A percentile compares a stretch with the other conserved stretches of the same genome.
phyloP scores from a whole-genome alignment of 73 alveolate species.

The Paramecium sexaurelia region DNA sequence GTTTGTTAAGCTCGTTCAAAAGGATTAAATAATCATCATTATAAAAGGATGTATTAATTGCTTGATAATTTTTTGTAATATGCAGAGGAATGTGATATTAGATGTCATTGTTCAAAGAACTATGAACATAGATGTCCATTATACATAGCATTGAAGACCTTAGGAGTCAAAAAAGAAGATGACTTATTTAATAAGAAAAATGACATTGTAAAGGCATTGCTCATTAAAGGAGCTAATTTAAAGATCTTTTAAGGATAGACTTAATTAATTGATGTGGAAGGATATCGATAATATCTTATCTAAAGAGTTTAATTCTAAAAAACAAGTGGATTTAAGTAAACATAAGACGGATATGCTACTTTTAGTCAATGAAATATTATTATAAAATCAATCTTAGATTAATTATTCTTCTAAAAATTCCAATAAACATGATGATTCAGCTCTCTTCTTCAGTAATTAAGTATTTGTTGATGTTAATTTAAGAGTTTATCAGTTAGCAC shows the following conservation, averaged over 20 bases:
- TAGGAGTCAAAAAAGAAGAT: neutral
- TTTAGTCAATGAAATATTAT: constrained; percentile 32
- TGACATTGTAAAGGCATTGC: neutral
- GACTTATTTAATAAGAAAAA: neutral
- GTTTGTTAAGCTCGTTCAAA: constrained; percentile 38
- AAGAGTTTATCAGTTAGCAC: constrained; percentile 27
- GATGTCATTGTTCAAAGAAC: constrained; percentile 69
- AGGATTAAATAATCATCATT: constrained; percentile 29
- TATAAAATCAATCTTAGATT: neutral
- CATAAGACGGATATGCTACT: constrained; percentile 36
- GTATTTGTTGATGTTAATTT: neutral
- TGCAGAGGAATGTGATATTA: constrained; percentile 46
- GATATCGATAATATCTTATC: constrained; percentile 15
- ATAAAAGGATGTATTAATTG: neutral
- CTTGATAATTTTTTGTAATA: neutral
- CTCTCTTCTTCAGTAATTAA: constrained; percentile 6
- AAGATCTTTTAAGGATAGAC: neutral
- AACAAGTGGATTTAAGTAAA: constrained; percentile 16
- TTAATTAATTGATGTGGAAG: constrained; percentile 20
- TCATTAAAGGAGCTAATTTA: constrained; percentile 15
- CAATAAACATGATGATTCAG: neutral
- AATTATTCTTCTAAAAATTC: neutral
- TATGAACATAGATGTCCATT: constrained; percentile 71
- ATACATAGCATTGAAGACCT: constrained; percentile 7
- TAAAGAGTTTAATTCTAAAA: neutral